A percentile compares a stretch with the other conserved stretches of the same genome.
These are phyloP conservation scores for Pinus tabuliformis DNA, from an alignment of 75 land plant species.

Conservation along the genomic window DNA sequence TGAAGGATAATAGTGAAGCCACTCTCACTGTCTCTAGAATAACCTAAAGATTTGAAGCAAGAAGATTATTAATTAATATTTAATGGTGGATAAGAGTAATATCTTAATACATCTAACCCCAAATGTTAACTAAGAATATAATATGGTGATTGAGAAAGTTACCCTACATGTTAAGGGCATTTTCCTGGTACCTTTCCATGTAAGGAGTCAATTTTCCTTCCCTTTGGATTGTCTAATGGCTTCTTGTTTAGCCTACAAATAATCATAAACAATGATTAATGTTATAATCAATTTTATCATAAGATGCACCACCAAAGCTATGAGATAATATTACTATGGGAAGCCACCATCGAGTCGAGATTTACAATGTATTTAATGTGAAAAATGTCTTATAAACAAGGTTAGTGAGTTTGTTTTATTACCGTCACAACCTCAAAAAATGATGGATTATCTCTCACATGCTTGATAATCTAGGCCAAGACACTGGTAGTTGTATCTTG, in stretches of 20 bases:
- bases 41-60: slow-evolving; percentile 22
- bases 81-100: not conserved
- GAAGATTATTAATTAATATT: not conserved
- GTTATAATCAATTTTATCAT: not conserved
- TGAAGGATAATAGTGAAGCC: slow-evolving; percentile 81
- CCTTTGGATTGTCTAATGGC: slow-evolving; percentile 44
- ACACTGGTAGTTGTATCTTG: slow-evolving; percentile 91
- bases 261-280: not conserved
- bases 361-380: not conserved
- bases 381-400: not conserved
- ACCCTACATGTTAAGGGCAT: slow-evolving; percentile 79
- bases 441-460: slow-evolving; percentile 50
- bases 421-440: slow-evolving; percentile 69
- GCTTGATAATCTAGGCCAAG: slow-evolving; percentile 84
- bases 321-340: not conserved
- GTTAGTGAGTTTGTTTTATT: not conserved
- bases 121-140: not conserved
- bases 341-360: not conserved
- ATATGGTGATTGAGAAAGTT: not conserved
- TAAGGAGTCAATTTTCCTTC: slow-evolving; percentile 22
- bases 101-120: not conserved
- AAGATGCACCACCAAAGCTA: not conserved
- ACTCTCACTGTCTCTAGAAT: slow-evolving; percentile 86
- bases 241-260: slow-evolving; percentile 81
- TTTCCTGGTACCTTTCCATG: slow-evolving; percentile 77